Conservation (phyloP, 495 filamentous ascomycete genomes). For the Astrothelium subdiscretum region DNA sequence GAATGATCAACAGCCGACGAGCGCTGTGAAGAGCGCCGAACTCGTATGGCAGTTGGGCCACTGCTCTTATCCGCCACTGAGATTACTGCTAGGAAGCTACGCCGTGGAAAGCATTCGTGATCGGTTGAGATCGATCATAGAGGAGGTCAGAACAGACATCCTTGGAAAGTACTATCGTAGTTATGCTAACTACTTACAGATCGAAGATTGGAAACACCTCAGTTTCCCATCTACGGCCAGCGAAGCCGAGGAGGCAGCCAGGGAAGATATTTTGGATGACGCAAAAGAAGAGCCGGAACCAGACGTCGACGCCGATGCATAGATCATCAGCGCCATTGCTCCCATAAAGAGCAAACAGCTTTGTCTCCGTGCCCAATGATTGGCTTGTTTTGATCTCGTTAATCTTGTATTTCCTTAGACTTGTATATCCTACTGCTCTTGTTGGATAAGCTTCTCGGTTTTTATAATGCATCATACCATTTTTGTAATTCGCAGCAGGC, state of each 20-base stretch:
- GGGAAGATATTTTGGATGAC: neutral
- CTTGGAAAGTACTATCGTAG: neutral
- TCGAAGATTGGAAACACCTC: conserved; percentile 35
- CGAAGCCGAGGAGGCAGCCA: neutral
- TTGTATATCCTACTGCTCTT: too few species aligned
- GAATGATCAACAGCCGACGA: conserved; percentile 80
- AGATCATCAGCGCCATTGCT: neutral
- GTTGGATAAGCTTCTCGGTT: neutral
- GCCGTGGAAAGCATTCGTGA: conserved; percentile 93
- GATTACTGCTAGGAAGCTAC: conserved; percentile 78
- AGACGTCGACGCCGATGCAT: neutral
- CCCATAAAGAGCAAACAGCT: neutral
- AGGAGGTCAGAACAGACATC: conserved; percentile 50
- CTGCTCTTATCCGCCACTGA: conserved; percentile 77
- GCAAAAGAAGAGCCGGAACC: neutral
- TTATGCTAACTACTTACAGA: conserved; percentile 7
- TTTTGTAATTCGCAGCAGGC: neutral
- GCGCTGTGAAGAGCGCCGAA: conserved; percentile 87
- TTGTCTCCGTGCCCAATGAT: too few species aligned
- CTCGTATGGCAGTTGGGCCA: conserved; percentile 93
- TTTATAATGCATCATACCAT: neutral
- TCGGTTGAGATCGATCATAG: conserved; percentile 74
- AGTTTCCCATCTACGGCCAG: conserved; percentile 20
- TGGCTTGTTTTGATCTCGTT: too few species aligned
- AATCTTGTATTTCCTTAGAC: too few species aligned